A percentile compares a stretch with the other conserved stretches of the same genome.
These are phyloP conservation scores for Phytophthora cryptogea DNA, from an alignment of 352 stramenopile genomes.

Conservation along the genomic window DNA sequence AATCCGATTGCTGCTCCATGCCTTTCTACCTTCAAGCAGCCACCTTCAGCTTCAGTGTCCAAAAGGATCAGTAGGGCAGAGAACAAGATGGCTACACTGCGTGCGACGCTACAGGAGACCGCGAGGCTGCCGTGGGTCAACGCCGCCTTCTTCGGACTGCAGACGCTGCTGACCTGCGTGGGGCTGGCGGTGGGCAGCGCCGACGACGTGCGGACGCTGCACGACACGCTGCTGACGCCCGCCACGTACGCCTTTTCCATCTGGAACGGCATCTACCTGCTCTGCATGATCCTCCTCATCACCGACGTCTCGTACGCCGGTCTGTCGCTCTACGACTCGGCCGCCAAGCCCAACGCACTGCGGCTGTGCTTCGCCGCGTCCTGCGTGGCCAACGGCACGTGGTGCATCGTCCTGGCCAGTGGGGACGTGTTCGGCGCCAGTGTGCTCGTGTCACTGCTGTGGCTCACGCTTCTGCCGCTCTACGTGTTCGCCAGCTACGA, in stretches of 20 bases:
- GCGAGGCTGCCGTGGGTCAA: slow-evolving; percentile 52
- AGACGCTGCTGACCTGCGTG: slow-evolving; percentile 54
- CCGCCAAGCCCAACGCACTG: slow-evolving; percentile 47
- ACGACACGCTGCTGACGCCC: slow-evolving; percentile 61
- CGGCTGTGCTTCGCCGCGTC: slow-evolving; percentile 59
- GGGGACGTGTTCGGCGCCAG: slow-evolving; percentile 43
- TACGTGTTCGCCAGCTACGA: slow-evolving; percentile 71
- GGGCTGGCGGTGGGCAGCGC: slow-evolving; percentile 35
- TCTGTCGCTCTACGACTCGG: slow-evolving; percentile 52
- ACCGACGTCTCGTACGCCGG: slow-evolving; percentile 56
- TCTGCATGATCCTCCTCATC: slow-evolving; percentile 56
- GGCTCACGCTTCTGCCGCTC: slow-evolving; percentile 60
- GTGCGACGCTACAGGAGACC: slow-evolving; percentile 15
- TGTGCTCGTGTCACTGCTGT: slow-evolving; percentile 59
- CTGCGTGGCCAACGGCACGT: slow-evolving; percentile 53
- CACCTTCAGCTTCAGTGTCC: slow-evolving; percentile 17
- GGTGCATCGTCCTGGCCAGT: slow-evolving; percentile 57
- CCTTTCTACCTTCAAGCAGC: slow-evolving; percentile 22
- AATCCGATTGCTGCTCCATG: slow-evolving; percentile 4
- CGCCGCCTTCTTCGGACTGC: slow-evolving; percentile 51
- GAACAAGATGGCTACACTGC: slow-evolving; percentile 16
- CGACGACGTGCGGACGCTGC: slow-evolving; percentile 26
- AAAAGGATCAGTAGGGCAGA: slow-evolving; percentile 17
- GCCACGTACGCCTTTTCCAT: slow-evolving; percentile 63
- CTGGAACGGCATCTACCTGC: slow-evolving; percentile 71